Conservation (phyloP, 2,329 filamentous ascomycete species). For the Exophiala sp. region DNA sequence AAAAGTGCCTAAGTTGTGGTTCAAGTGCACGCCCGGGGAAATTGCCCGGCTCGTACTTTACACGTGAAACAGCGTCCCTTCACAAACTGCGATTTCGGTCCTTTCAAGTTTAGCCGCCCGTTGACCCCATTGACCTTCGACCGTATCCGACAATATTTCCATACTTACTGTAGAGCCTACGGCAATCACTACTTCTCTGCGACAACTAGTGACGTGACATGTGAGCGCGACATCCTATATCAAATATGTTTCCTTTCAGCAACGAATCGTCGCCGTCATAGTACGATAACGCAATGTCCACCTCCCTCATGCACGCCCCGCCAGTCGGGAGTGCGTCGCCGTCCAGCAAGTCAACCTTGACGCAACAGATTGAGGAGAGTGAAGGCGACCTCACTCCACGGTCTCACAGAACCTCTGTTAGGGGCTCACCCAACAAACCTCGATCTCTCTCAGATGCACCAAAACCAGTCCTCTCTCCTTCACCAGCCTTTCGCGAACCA, state of each 20-base stretch:
- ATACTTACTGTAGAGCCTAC: too few species aligned
- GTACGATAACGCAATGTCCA: constrained; percentile 18
- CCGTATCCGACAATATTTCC: too few species aligned
- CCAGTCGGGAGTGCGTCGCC: constrained; percentile 12
- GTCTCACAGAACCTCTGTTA: constrained; percentile 9
- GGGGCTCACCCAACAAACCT: constrained; percentile 42
- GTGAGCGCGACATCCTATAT: background rate
- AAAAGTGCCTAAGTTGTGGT: too few species aligned
- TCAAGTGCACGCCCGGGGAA: too few species aligned
- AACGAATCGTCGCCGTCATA: constrained; percentile 1
- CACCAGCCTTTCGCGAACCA: constrained; percentile 56
- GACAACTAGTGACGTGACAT: background rate
- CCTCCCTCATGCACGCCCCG: constrained; percentile 22
- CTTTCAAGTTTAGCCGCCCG: too few species aligned
- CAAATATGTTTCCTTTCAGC: background rate
- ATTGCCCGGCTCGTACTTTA: too few species aligned
- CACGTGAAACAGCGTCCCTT: too few species aligned
- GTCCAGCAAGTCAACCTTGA: constrained; percentile 21
- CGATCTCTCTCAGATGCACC: constrained; percentile 66
- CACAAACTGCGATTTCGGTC: too few species aligned
- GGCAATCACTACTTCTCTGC: too few species aligned
- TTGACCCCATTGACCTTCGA: too few species aligned
- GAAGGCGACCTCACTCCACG: constrained; percentile 25
- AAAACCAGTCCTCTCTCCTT: constrained; percentile 56
- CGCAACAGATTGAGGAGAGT: constrained; percentile 25